These are phyloP conservation scores for Acanthochlamys bracteata DNA, from an alignment of 106 monocot species.

Conservation along the genomic window DNA sequence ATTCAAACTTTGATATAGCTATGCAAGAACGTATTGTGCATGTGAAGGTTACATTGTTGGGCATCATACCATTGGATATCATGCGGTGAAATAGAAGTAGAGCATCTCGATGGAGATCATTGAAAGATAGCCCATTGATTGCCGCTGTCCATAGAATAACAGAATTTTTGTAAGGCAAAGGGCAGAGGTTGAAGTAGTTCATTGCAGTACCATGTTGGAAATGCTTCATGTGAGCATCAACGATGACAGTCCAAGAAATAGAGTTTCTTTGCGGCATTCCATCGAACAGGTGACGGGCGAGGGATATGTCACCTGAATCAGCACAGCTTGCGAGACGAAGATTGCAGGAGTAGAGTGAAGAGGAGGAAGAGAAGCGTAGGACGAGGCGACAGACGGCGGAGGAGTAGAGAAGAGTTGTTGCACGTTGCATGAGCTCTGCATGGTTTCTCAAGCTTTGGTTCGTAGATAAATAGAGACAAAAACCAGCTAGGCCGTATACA, in stretches of 20 bases:
- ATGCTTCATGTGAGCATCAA: conserved; percentile 44
- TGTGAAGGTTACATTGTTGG: conserved; percentile 43
- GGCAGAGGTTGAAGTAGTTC: conserved; percentile 18
- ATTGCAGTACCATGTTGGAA: conserved; percentile 20
- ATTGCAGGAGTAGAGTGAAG: conserved; percentile 62
- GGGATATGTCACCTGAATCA: conserved; percentile 13
- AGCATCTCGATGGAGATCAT: conserved; percentile 24
- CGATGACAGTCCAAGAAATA: conserved; percentile 65
- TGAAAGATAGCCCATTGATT: conserved; percentile 33
- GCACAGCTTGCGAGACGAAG: conserved; percentile 42
- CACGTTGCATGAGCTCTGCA: not conserved
- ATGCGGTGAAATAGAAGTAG: conserved; percentile 24
- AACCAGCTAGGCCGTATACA: no score
- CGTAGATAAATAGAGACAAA: no score
- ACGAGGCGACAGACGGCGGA: conserved; percentile 28
- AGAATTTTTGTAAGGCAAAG: conserved; percentile 1
- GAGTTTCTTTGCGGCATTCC: conserved; percentile 62
- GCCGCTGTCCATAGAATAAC: conserved; percentile 45
- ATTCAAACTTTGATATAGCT: conserved; percentile 4
- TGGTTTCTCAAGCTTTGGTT: no score
- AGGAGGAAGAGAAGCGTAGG: conserved; percentile 11
- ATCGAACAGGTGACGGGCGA: conserved; percentile 43
- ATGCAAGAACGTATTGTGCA: conserved; percentile 27
- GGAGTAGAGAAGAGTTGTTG: not conserved
- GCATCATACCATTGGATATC: conserved; percentile 24